A percentile compares a stretch with the other conserved stretches of the same genome.
These are phyloP conservation scores for Pulicaria dysenterica DNA, from an alignment of 129 eudicot species.

Conservation along the genomic window DNA sequence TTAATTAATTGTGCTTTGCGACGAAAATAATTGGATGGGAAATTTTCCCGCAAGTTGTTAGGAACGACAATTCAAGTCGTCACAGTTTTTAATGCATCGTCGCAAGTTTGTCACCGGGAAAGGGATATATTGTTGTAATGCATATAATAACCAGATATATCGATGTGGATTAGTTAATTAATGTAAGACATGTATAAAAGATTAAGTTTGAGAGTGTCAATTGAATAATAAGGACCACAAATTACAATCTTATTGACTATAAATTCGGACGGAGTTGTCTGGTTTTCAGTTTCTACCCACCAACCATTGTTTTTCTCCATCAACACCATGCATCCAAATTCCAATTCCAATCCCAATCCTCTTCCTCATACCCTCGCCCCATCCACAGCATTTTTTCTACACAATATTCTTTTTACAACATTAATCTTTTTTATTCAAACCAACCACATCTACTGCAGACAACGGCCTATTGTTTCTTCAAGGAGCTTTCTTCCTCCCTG, in stretches of 20 bases:
- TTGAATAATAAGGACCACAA: neutral
- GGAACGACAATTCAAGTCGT: no score
- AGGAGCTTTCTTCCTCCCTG: neutral
- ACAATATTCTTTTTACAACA: neutral
- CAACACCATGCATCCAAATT: neutral
- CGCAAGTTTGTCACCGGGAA: no score
- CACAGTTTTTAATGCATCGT: no score
- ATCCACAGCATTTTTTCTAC: neutral
- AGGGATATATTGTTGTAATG: no score
- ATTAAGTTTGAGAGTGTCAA: constrained; percentile 22
- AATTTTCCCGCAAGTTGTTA: no score
- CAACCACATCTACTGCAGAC: constrained; percentile 7
- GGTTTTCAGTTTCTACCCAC: constrained; percentile 33
- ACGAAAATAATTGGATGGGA: no score
- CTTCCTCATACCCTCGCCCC: neutral
- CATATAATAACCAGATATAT: no score
- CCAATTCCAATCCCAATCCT: constrained; percentile 5
- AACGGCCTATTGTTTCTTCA: constrained; percentile 22
- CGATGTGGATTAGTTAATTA: no score
- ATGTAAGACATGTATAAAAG: neutral
- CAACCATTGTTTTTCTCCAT: constrained; percentile 24
- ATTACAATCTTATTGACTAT: constrained; percentile 22
- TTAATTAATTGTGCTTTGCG: no score
- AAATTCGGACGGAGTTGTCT: constrained; percentile 28
- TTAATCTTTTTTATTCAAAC: neutral